Percentiles rank a stretch among this genome's conserved stretches.
Evolutionary conservation across 768 basidiomycete genomes (phyloP).

Genomic region (Galerina sulciceps): DNA sequence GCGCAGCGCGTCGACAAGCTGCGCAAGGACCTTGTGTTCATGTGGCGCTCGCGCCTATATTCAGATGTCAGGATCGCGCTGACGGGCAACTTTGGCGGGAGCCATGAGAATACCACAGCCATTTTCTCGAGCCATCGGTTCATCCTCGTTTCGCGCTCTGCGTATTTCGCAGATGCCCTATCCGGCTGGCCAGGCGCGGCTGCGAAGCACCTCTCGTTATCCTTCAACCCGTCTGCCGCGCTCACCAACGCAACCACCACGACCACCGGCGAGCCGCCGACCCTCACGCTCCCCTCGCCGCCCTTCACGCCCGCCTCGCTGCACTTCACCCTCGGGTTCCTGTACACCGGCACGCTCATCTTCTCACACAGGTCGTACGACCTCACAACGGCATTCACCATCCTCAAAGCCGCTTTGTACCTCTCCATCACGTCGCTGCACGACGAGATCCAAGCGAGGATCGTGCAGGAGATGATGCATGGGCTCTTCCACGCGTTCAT

Average conservation of each 20-base stretch:
- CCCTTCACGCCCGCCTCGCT: constrained; percentile 95
- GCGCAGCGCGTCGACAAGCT: constrained; percentile 78
- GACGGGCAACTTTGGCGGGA: constrained; percentile 66
- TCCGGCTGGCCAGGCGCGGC: constrained; percentile 55
- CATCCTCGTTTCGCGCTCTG: constrained; percentile 85
- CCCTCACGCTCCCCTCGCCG: constrained; percentile 80
- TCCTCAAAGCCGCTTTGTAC: constrained; percentile 83
- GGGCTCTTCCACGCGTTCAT: constrained; percentile 87
- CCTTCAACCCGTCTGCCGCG: no score
- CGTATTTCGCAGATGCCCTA: constrained; percentile 87
- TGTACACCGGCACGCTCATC: constrained; percentile 92
- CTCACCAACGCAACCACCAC: constrained; percentile 11
- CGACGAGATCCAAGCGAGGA: constrained; percentile 80
- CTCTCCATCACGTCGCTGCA: constrained; percentile 75
- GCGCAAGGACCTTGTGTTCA: constrained; percentile 91
- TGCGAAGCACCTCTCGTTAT: not conserved
- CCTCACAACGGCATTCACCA: constrained; percentile 88
- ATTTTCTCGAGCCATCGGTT: constrained; percentile 94
- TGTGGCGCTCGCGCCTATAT: constrained; percentile 95
- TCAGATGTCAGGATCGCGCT: constrained; percentile 88
- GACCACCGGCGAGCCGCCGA: constrained; percentile 47
- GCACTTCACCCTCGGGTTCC: constrained; percentile 92
- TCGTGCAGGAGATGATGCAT: constrained; percentile 88
- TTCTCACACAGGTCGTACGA: constrained; percentile 95
- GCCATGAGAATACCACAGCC: constrained; percentile 71